A percentile compares a stretch with the other conserved stretches of the same genome.
These are phyloP conservation scores for Pseudogymnoascus sp. DNA, from an alignment of 2,329 filamentous ascomycete genomes.

Conservation along the genomic window DNA sequence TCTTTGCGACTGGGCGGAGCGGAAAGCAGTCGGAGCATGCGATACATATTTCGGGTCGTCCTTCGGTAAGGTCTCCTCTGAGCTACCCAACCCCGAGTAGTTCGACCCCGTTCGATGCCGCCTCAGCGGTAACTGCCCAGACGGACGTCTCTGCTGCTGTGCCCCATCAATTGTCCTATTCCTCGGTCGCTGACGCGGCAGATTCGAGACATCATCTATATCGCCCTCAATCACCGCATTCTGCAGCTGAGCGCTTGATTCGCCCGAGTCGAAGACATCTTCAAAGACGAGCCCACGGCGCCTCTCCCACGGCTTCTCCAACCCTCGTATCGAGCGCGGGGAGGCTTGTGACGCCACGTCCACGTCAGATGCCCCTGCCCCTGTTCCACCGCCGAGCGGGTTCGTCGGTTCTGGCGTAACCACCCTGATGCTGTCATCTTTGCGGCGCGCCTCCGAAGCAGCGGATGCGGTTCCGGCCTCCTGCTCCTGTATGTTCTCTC, in stretches of 20 bases:
- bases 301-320: constrained; percentile 33
- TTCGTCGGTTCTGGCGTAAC: constrained; percentile 1
- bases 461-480: constrained; percentile 30
- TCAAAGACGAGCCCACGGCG: constrained; percentile 55
- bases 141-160: constrained; percentile 33
- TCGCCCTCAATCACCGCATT: background rate
- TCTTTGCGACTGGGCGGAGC: background rate
- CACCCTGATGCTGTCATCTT: constrained; percentile 36
- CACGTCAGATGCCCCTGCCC: background rate
- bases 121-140: background rate
- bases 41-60: constrained; percentile 26
- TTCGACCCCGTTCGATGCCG: background rate
- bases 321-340: constrained; percentile 39
- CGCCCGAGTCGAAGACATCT: constrained; percentile 43
- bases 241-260: constrained; percentile 9
- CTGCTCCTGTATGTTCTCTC: background rate
- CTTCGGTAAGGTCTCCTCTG: background rate
- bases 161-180: constrained; percentile 48
- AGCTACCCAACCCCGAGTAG: background rate
- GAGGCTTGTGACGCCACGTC: constrained; percentile 36
- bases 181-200: background rate
- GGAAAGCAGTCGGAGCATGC: constrained; percentile 28
- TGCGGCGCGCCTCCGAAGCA: constrained; percentile 59
- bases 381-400: background rate
- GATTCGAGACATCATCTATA: background rate